Conservation (phyloP, 805 yeast species). For the Saturnispora kantuleensis region DNA sequence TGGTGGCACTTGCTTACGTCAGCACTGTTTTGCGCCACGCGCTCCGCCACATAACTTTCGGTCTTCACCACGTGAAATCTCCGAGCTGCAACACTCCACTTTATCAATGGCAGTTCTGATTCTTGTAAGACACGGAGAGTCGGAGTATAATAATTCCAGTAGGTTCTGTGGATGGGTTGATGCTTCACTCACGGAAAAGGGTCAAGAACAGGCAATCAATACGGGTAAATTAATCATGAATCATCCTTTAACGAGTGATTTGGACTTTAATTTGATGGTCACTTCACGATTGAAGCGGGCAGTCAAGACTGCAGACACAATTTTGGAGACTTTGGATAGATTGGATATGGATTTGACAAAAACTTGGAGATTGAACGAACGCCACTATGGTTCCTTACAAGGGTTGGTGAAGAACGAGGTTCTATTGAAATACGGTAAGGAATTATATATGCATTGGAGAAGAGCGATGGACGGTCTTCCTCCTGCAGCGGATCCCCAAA, state of each 20-base stretch:
- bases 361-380: constrained; percentile 73
- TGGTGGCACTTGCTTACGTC: too few relatives aligned
- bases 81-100: too few relatives aligned
- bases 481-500: constrained; percentile 32
- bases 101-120: constrained; percentile 27
- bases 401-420: constrained; percentile 66
- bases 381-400: constrained; percentile 78
- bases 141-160: constrained; percentile 67
- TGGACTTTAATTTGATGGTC: constrained; percentile 19
- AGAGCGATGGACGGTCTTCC: constrained; percentile 73
- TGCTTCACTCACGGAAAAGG: constrained; percentile 56
- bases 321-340: constrained; percentile 45
- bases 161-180: constrained; percentile 85
- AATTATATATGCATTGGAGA: constrained; percentile 69
- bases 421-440: constrained; percentile 55
- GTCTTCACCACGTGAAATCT: too few relatives aligned
- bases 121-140: constrained; percentile 74
- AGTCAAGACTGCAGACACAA: constrained; percentile 61
- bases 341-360: constrained; percentile 43
- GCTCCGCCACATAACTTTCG: too few relatives aligned
- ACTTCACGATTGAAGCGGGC: constrained; percentile 70
- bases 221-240: constrained; percentile 47
- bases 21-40: too few relatives aligned
- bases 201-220: constrained; percentile 55
- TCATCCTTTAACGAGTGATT: constrained; percentile 38